A percentile compares a stretch with the other conserved stretches of the same genome.
Evolutionary conservation across 768 basidiomycete genomes (phyloP).

Genomic region (Sporobolomyces phaffii): DNA sequence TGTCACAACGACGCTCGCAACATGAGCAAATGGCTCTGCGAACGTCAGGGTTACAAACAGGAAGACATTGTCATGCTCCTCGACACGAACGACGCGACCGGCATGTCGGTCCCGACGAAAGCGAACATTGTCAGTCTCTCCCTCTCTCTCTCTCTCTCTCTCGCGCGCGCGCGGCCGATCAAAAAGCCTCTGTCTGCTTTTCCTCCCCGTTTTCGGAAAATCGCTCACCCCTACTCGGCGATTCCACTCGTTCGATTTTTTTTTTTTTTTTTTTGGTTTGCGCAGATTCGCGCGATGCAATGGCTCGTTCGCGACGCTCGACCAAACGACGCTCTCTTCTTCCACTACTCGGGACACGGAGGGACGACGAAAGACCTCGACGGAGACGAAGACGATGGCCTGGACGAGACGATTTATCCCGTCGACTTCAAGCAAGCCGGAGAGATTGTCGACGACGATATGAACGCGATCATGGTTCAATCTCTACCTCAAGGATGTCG

Average conservation of each 20-base stretch:
- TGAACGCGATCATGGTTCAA: slow-evolving; percentile 72
- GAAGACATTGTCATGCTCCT: slow-evolving; percentile 82
- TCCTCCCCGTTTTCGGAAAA: no score
- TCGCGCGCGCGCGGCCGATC: not conserved
- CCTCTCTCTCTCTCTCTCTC: not conserved
- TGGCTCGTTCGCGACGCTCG: slow-evolving; percentile 81
- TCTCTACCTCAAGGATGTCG: slow-evolving; percentile 79
- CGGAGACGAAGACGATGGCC: slow-evolving; percentile 78
- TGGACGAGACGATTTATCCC: slow-evolving; percentile 80
- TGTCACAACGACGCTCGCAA: slow-evolving; percentile 90
- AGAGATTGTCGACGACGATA: slow-evolving; percentile 83
- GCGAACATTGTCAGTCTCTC: slow-evolving; percentile 65
- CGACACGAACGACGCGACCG: slow-evolving; percentile 60
- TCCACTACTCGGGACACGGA: slow-evolving; percentile 80
- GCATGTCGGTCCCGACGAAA: slow-evolving; percentile 64
- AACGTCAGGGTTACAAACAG: slow-evolving; percentile 52
- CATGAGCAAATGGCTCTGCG: slow-evolving; percentile 59
- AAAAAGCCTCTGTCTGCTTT: not conserved
- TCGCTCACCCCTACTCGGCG: no score
- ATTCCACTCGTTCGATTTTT: no score
- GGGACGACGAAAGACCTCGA: slow-evolving; percentile 78
- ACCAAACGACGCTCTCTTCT: slow-evolving; percentile 80
- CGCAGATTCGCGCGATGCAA: slow-evolving; percentile 68
- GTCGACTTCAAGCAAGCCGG: slow-evolving; percentile 64
- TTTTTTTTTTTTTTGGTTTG: no score